A percentile compares a stretch with the other conserved stretches of the same genome.
These are phyloP conservation scores for Cyamopsis tetragonoloba DNA, from an alignment of 306 rosid species.

Conservation along the genomic window DNA sequence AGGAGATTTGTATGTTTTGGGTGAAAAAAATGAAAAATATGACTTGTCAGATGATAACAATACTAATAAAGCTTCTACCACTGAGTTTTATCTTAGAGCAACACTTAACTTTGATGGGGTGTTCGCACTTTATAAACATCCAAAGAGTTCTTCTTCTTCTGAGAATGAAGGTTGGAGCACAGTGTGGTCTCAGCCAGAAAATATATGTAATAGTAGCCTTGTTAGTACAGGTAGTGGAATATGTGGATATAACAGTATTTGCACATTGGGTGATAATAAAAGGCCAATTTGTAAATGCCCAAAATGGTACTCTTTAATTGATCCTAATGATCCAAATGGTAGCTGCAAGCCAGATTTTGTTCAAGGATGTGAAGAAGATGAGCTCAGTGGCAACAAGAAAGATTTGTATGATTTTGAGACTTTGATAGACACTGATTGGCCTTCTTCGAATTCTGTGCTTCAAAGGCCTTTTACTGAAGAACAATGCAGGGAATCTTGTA, in stretches of 20 bases:
- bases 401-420: neutral
- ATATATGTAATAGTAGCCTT: neutral
- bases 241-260: constrained; percentile 39
- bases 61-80: neutral
- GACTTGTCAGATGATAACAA: too few relatives aligned
- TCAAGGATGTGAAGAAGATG: constrained; percentile 37
- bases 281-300: constrained; percentile 42
- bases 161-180: constrained; percentile 23
- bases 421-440: constrained; percentile 37
- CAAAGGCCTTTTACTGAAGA: constrained; percentile 28
- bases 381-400: neutral
- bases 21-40: neutral
- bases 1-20: constrained; percentile 19
- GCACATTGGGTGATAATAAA: constrained; percentile 9
- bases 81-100: constrained; percentile 28
- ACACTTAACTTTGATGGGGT: constrained; percentile 49
- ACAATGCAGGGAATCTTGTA: constrained; percentile 32
- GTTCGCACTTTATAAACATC: constrained; percentile 21
- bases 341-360: constrained; percentile 42
- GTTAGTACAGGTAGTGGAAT: neutral
- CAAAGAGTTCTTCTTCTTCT: constrained; percentile 8
- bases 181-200: constrained; percentile 25
- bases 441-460: constrained; percentile 19
- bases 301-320: constrained; percentile 20
- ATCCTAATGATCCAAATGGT: constrained; percentile 28